phyloP scores from a whole-genome alignment of 345 rosid genomes.

The Clausena lansium region DNA sequence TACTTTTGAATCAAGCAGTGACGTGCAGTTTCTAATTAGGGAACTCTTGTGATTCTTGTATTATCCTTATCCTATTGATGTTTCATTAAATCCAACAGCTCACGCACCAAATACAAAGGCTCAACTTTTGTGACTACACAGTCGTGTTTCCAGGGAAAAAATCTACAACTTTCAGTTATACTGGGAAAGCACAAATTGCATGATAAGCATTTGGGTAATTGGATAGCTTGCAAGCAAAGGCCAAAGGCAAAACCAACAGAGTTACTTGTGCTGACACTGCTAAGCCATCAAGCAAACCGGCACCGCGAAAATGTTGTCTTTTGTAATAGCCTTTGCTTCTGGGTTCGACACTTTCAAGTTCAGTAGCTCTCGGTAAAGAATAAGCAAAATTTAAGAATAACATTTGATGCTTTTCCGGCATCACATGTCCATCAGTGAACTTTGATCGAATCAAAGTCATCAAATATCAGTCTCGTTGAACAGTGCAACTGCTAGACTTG shows the following conservation, averaged over 20 bases:
- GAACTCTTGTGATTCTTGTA: neutral
- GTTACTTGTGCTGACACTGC: neutral
- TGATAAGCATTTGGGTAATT: neutral
- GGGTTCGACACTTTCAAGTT: neutral
- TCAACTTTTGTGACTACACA: neutral
- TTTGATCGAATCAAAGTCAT: neutral
- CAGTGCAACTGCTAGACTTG: neutral
- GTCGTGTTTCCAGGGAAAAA: constrained; percentile 2
- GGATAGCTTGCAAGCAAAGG: neutral
- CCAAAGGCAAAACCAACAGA: neutral
- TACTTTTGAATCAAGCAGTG: neutral
- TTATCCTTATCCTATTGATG: neutral
- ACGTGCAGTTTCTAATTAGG: neutral
- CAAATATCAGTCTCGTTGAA: neutral
- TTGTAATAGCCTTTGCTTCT: too few species aligned
- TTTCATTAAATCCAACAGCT: neutral
- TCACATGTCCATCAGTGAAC: neutral
- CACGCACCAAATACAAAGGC: neutral
- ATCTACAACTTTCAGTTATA: neutral
- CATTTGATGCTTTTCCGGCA: too few species aligned
- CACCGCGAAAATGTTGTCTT: neutral
- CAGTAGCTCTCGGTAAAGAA: too few species aligned
- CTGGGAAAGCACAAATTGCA: neutral
- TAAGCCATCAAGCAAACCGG: neutral
- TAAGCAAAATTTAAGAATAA: too few species aligned